Conservation (phyloP, 768 basidiomycete genomes). For the Mycena amicta region DNA sequence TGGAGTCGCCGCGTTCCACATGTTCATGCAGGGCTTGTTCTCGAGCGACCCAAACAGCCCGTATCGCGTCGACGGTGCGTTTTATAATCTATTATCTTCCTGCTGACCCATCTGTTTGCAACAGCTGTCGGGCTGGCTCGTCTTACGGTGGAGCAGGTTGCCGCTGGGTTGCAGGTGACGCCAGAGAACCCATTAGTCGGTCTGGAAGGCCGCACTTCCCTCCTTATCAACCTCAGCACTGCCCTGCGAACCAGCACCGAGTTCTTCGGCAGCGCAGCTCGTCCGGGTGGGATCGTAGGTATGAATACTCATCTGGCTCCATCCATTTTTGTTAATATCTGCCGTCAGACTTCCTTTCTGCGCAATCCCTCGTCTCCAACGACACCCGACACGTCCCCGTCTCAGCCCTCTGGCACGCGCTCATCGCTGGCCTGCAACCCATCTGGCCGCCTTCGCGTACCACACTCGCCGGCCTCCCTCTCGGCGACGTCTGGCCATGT, state of each 20-base stretch:
- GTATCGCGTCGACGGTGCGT: slow-evolving; percentile 78
- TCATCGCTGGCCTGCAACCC: slow-evolving; percentile 79
- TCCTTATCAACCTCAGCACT: slow-evolving; percentile 71
- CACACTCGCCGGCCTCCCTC: slow-evolving; percentile 62
- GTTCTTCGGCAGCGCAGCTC: slow-evolving; percentile 72
- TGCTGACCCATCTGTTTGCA: slow-evolving; percentile 29
- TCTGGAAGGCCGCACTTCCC: slow-evolving; percentile 79
- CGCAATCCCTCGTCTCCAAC: slow-evolving; percentile 48
- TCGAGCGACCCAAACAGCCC: slow-evolving; percentile 64
- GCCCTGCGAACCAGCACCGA: slow-evolving; percentile 67
- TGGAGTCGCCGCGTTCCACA: slow-evolving; percentile 86
- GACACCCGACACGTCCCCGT: slow-evolving; percentile 60
- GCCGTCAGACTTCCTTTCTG: slow-evolving; percentile 67
- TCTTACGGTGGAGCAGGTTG: slow-evolving; percentile 61
- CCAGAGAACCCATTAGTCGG: slow-evolving; percentile 86
- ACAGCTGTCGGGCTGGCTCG: slow-evolving; percentile 71
- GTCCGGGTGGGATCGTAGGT: slow-evolving; percentile 88
- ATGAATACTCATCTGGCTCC: slow-evolving; percentile 13
- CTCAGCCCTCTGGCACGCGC: slow-evolving; percentile 75
- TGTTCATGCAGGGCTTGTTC: slow-evolving; percentile 87
- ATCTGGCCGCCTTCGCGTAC: slow-evolving; percentile 87
- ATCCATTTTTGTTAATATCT: slow-evolving; percentile 2
- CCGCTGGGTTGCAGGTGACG: slow-evolving; percentile 77
- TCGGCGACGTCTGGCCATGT: slow-evolving; percentile 97
- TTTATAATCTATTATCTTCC: neutral